phyloP scores from a whole-genome alignment of 2,329 filamentous ascomycete genomes.

The Didymella pinodella region DNA sequence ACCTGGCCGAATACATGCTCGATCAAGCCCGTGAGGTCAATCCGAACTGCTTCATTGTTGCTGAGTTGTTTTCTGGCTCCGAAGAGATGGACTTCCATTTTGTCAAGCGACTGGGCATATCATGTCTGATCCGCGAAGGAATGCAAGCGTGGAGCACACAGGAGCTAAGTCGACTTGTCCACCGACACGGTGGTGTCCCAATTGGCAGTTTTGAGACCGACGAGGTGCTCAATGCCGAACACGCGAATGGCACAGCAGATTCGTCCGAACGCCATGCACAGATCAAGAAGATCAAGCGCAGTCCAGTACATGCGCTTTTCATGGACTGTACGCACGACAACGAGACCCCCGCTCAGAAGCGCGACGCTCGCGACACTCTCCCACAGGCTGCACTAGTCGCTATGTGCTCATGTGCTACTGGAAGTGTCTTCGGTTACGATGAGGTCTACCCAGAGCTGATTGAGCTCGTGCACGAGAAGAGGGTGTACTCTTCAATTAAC shows the following conservation, averaged over 20 bases:
- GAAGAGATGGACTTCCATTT: conserved; percentile 97
- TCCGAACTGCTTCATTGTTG: conserved; percentile 88
- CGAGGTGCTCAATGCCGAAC: conserved; percentile 73
- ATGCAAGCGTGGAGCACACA: conserved; percentile 98
- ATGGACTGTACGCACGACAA: conserved; percentile 99
- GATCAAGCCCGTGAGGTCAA: conserved; percentile 90
- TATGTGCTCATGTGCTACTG: conserved; percentile 94
- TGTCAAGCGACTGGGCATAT: conserved; percentile 89
- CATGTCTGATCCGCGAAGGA: conserved; percentile 90
- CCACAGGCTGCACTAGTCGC: conserved; percentile 92
- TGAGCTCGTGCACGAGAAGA: conserved; percentile 90
- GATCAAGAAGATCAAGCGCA: conserved; percentile 82
- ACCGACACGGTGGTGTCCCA: conserved; percentile 89
- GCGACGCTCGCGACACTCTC: conserved; percentile 91
- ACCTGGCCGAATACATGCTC: conserved; percentile 92
- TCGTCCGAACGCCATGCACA: conserved; percentile 61
- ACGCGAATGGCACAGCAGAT: conserved; percentile 34
- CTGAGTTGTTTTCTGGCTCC: conserved; percentile 93
- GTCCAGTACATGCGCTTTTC: conserved; percentile 89
- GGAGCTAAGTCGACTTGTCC: conserved; percentile 90
- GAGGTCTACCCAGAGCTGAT: conserved; percentile 93
- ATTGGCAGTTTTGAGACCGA: conserved; percentile 98
- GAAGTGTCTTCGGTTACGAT: conserved; percentile 98
- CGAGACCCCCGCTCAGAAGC: conserved; percentile 92
- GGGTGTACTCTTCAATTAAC: conserved; percentile 80